phyloP scores from a whole-genome alignment of 179 eudicot genomes.

The Actinidia chinensis region DNA sequence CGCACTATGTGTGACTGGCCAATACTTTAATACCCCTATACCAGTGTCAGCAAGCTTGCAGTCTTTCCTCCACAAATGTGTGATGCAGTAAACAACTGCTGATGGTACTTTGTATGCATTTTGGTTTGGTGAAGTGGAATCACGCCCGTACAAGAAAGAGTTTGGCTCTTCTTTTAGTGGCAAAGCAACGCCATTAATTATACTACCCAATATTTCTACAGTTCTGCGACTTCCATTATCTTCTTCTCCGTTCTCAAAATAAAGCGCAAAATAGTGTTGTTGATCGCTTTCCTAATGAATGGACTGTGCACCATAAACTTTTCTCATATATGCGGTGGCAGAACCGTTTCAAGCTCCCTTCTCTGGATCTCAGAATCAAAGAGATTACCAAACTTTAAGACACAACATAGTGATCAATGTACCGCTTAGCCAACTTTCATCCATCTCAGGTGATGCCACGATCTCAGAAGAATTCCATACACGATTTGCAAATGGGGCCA shows the following conservation, averaged over 20 bases:
- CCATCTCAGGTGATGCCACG: constrained; percentile 52
- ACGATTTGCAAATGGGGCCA: constrained; percentile 61
- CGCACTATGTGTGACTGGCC: constrained; percentile 52
- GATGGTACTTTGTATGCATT: constrained; percentile 47
- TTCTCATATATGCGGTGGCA: constrained; percentile 47
- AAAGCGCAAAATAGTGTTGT: constrained; percentile 45
- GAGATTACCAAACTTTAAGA: constrained; percentile 37
- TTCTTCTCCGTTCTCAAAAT: constrained; percentile 51
- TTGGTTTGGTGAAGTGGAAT: constrained; percentile 59
- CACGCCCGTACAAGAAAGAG: constrained; percentile 44
- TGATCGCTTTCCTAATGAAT: constrained; percentile 48
- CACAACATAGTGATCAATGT: constrained; percentile 48
- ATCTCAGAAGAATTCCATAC: constrained; percentile 51
- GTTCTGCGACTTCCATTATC: constrained; percentile 53
- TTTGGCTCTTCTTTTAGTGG: constrained; percentile 58
- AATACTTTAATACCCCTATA: constrained; percentile 48
- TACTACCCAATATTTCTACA: constrained; percentile 52
- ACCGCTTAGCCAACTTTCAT: constrained; percentile 50
- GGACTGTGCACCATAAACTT: constrained; percentile 63
- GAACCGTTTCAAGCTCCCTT: constrained; percentile 47
- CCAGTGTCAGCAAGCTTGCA: constrained; percentile 57
- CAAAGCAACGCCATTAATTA: constrained; percentile 56
- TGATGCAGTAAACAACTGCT: constrained; percentile 50
- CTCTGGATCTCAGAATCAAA: constrained; percentile 57
- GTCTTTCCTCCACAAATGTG: constrained; percentile 58